Evolutionary conservation across 441 rosid genomes (phyloP).

Genomic region (Euphorbia celastroides): DNA sequence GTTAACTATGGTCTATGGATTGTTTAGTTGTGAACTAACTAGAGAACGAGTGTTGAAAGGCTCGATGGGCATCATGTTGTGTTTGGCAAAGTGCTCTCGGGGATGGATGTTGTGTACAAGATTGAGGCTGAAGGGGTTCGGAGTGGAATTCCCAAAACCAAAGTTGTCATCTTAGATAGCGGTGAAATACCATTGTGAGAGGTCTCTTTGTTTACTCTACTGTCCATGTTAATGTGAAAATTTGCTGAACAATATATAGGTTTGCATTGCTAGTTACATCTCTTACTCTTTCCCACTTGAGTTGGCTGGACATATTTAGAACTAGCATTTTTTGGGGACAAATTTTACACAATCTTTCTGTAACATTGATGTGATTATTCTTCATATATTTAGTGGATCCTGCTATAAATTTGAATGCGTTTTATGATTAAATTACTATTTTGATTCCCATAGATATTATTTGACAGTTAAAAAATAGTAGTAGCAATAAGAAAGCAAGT

Average conservation of each 20-base stretch:
- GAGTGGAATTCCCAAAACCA: slow-evolving; percentile 68
- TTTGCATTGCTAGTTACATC: background rate
- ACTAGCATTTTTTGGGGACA: no score
- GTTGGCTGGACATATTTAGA: no score
- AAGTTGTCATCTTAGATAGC: slow-evolving; percentile 32
- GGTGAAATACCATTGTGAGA: slow-evolving; percentile 60
- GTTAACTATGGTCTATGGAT: background rate
- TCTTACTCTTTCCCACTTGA: background rate
- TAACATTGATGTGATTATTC: no score
- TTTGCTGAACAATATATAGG: background rate
- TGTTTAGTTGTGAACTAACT: background rate
- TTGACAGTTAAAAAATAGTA: no score
- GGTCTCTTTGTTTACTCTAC: background rate
- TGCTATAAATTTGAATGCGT: no score
- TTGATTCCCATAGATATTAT: no score
- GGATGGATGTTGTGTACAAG: slow-evolving; percentile 92
- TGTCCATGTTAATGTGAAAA: background rate
- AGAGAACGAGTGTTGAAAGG: slow-evolving; percentile 28
- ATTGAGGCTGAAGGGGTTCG: slow-evolving; percentile 84
- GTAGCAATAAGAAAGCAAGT: no score
- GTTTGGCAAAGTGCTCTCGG: slow-evolving; percentile 77
- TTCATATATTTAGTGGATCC: no score
- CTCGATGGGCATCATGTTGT: slow-evolving; percentile 90
- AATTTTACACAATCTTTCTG: no score
- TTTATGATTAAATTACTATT: no score